phyloP scores from a whole-genome alignment of 2,329 filamentous ascomycete species.

The Fusarium camptoceras region DNA sequence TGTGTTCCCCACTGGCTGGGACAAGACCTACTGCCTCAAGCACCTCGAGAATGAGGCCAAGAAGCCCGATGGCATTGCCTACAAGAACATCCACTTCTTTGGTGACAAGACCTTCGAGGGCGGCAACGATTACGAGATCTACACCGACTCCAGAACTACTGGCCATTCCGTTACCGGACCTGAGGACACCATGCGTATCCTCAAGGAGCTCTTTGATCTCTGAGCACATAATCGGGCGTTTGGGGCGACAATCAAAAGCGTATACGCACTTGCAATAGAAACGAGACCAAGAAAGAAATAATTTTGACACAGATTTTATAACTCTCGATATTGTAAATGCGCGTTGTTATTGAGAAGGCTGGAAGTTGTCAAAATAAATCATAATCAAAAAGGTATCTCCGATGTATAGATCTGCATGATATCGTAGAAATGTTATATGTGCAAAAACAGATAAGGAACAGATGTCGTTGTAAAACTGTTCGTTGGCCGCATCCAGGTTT shows the following conservation, averaged over 20 bases:
- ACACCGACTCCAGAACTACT: constrained; percentile 80
- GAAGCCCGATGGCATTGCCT: constrained; percentile 76
- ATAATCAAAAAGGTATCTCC: constrained; percentile 41
- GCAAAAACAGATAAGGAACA: constrained; percentile 12
- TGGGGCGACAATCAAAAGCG: constrained; percentile 22
- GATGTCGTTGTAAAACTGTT: constrained; percentile 3
- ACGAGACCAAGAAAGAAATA: constrained; percentile 31
- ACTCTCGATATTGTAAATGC: background rate
- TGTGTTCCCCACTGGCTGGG: constrained; percentile 96
- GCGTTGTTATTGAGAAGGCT: background rate
- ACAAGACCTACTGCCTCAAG: constrained; percentile 96
- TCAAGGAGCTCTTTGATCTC: constrained; percentile 84
- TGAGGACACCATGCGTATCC: constrained; percentile 81
- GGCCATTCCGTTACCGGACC: constrained; percentile 87
- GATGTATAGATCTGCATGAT: constrained; percentile 38
- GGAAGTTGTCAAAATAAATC: background rate
- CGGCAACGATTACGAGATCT: constrained; percentile 98
- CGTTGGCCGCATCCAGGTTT: background rate
- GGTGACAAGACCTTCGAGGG: constrained; percentile 94
- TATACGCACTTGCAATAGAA: constrained; percentile 29
- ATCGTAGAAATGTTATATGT: constrained; percentile 38
- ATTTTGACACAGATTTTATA: background rate
- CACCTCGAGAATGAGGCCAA: constrained; percentile 86
- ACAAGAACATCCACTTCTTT: constrained; percentile 95
- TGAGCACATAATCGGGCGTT: constrained; percentile 49